phyloP scores from a whole-genome alignment of 2,329 filamentous ascomycete species.

The Fusarium palustre region DNA sequence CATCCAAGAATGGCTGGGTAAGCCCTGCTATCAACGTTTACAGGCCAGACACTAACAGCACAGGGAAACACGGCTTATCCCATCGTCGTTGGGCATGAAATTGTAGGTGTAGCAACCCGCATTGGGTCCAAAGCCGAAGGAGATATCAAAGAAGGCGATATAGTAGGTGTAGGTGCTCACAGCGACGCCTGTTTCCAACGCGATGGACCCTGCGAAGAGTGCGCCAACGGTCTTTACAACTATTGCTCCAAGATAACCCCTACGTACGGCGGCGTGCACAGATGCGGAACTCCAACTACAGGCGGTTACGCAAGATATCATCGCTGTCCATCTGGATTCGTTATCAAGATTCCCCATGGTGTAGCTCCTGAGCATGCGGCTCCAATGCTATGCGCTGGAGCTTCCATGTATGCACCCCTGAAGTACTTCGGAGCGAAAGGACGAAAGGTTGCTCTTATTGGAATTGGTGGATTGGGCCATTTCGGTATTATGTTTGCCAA shows the following conservation, averaged over 20 bases:
- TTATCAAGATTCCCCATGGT: conserved; percentile 77
- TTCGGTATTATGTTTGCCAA: conserved; percentile 75
- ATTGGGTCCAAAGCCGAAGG: conserved; percentile 61
- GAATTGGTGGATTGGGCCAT: conserved; percentile 75
- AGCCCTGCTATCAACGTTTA: accelerated
- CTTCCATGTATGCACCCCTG: conserved; percentile 82
- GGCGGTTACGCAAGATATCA: conserved; percentile 64
- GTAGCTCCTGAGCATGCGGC: conserved; percentile 72
- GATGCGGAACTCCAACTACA: conserved; percentile 54
- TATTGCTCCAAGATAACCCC: conserved; percentile 62
- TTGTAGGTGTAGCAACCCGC: conserved; percentile 68
- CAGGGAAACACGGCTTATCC: conserved; percentile 48
- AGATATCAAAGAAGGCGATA: conserved; percentile 69
- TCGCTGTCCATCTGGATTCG: conserved; percentile 48
- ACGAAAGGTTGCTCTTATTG: conserved; percentile 75
- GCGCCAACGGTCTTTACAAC: conserved; percentile 74
- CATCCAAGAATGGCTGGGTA: conserved; percentile 65
- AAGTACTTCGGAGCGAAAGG: conserved; percentile 59
- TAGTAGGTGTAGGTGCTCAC: conserved; percentile 77
- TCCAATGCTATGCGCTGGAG: conserved; percentile 84
- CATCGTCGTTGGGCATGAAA: conserved; percentile 73
- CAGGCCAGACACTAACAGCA: accelerated
- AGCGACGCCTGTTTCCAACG: conserved; percentile 71
- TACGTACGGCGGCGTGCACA: conserved; percentile 66
- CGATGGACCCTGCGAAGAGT: conserved; percentile 49